Base-by-base conservation (phyloP, 495 filamentous ascomycete species). In the Aspergillus incahuasiensis region DNA sequence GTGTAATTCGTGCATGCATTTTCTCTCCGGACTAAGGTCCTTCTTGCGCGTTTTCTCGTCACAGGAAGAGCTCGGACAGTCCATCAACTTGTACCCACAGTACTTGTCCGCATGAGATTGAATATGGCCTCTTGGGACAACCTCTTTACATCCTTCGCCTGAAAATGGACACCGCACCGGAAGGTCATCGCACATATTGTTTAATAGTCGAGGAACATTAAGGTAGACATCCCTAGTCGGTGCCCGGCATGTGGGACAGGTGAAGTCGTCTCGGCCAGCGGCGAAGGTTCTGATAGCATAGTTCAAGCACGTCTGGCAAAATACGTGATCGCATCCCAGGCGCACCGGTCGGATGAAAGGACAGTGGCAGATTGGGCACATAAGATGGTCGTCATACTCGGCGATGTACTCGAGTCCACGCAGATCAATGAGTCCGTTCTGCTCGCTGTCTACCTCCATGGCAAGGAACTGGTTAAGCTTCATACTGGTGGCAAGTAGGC, bases 301-400 rank as follows among this genome's bases (percentile, higher is more conserved):
- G 53, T 78, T 72, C 56, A 94, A 74, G 62, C 90, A 96, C 43
- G 76, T 78, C 32, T 76, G 74, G 68, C 90, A 95, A 73, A 95
- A 95, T 28, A 82, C 77, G 67, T 88, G 85, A 49, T 85, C 88
- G 64, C 90, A 96, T 52, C 76, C 68, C 19, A 91, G 81, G 40
- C 82, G 84, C n/a, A 89, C 75, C 0, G 90, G 89, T 15, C 82
- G 69, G 34, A 90, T 72, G 49, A 91, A 87, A 12, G 90, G 82
- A 24, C 82, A 84, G 57, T 84, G 87, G 66, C 90, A 96, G 52
- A 96, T 91, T 8, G 89, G 81, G 59, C 90, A 96, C 69, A 90
- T 81, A 16, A 95, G 80, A 57, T 91, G 89, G 56, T 86, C 80
- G 68, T 95, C 90, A 55, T 86, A 81, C 28, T 71, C 64, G 19